Conservation (phyloP, 352 stramenopile species). For the Phytophthora melonis region DNA sequence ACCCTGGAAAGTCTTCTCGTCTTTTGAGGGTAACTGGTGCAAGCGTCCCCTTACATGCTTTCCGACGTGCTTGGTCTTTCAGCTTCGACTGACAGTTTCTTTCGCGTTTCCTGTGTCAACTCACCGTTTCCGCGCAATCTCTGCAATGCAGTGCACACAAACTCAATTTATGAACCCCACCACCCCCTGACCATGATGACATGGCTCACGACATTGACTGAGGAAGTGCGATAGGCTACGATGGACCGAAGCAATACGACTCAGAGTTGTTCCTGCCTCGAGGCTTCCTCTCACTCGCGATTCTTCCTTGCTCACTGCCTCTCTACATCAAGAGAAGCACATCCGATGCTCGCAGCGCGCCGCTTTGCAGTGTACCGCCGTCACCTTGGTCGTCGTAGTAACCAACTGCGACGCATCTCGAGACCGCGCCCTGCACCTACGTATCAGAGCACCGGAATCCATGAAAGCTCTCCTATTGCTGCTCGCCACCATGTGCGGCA, state of each 20-base stretch:
- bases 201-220: not conserved
- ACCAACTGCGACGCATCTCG: not conserved
- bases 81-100: not conserved
- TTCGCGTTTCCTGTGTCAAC: not conserved
- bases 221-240: not conserved
- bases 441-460: constrained; percentile 6
- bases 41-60: not conserved
- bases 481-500: not conserved
- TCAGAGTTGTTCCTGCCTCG: not conserved
- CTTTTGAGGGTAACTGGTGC: not conserved
- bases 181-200: too few species aligned
- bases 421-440: not conserved
- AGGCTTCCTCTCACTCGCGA: not conserved
- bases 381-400: not conserved
- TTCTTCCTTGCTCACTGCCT: not conserved
- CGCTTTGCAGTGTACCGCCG: not conserved
- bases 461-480: not conserved
- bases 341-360: constrained; percentile 8
- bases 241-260: not conserved
- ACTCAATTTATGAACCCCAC: too few species aligned
- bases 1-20: not conserved
- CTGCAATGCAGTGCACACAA: too few species aligned
- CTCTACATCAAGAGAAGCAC: too few species aligned
- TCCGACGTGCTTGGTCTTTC: not conserved
- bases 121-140: not conserved